Conservation (phyloP, 1,284 basidiomycete species). For the Ustilago crameri region DNA sequence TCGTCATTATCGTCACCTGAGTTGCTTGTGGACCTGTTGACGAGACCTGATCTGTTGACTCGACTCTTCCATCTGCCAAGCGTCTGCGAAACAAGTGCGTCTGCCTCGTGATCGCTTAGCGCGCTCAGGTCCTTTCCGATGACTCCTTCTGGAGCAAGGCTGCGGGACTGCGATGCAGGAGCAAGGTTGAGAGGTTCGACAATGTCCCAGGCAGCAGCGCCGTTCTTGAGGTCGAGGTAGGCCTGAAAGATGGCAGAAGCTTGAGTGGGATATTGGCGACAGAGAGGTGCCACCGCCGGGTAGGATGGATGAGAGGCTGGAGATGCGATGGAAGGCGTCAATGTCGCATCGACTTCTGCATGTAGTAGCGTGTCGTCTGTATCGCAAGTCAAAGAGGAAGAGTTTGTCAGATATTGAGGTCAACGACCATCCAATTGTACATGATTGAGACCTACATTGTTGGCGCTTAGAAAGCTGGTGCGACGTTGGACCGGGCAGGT, state of each 20-base stretch:
- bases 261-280: constrained; percentile 58
- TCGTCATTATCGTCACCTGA: neutral
- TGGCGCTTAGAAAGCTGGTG: constrained; percentile 38
- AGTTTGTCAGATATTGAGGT: too few relatives aligned
- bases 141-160: too few relatives aligned
- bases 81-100: constrained; percentile 8
- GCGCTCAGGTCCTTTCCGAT: constrained; percentile 12
- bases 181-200: constrained; percentile 35
- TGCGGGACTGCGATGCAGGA: neutral
- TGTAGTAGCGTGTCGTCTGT: constrained; percentile 33
- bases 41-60: constrained; percentile 5
- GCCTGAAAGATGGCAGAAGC: constrained; percentile 64
- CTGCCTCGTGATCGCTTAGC: constrained; percentile 23
- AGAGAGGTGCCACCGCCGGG: constrained; percentile 36
- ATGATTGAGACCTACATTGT: constrained; percentile 21
- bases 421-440: neutral
- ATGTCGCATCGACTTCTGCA: constrained; percentile 19
- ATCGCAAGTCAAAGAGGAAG: neutral
- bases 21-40: neutral
- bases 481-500: constrained; percentile 14
- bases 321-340: constrained; percentile 6
- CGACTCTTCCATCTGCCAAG: neutral
- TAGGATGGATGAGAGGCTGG: constrained; percentile 38
- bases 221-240: constrained; percentile 64
- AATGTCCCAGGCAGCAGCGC: constrained; percentile 56